Evolutionary conservation across 2,329 filamentous ascomycete genomes (phyloP).

Genomic region (Exserohilum turcica): DNA sequence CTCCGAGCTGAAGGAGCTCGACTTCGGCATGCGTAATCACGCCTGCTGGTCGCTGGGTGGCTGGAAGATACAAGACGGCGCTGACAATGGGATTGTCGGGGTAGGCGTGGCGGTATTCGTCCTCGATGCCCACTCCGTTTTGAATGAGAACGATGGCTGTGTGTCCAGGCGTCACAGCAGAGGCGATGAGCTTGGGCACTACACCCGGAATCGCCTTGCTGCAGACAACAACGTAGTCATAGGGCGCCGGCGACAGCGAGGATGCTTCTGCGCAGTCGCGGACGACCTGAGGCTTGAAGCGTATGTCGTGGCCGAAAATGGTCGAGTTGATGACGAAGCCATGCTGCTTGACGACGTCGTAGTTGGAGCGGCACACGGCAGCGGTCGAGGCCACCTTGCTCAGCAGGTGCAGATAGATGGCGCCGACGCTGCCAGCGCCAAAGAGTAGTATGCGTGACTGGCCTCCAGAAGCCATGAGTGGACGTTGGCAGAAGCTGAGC

Average conservation of each 20-base stretch:
- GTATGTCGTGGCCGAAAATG: slow-evolving; percentile 44
- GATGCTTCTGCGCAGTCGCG: slow-evolving; percentile 45
- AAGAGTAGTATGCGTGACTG: slow-evolving; percentile 46
- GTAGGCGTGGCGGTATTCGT: slow-evolving; percentile 57
- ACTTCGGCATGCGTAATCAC: slow-evolving; percentile 55
- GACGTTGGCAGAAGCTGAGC: neutral
- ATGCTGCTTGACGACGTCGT: slow-evolving; percentile 47
- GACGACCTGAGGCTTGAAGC: slow-evolving; percentile 45
- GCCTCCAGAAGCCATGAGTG: slow-evolving; percentile 4
- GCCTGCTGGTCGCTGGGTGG: slow-evolving; percentile 56
- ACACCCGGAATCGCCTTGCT: slow-evolving; percentile 54
- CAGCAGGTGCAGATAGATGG: slow-evolving; percentile 51
- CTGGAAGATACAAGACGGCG: slow-evolving; percentile 61
- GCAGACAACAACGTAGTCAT: slow-evolving; percentile 56
- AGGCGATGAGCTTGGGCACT: slow-evolving; percentile 46
- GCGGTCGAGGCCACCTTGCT: slow-evolving; percentile 49
- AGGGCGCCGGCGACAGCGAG: slow-evolving; percentile 30
- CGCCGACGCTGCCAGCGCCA: slow-evolving; percentile 51
- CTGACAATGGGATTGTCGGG: slow-evolving; percentile 60
- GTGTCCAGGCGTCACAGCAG: slow-evolving; percentile 46
- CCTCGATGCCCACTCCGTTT: slow-evolving; percentile 66
- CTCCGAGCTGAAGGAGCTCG: slow-evolving; percentile 57
- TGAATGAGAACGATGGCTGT: slow-evolving; percentile 65
- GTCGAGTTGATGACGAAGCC: slow-evolving; percentile 52
- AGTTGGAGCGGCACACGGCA: slow-evolving; percentile 54